Base-by-base conservation (phyloP, 2,329 filamentous ascomycete genomes). In the Beauveria bassiana region DNA sequence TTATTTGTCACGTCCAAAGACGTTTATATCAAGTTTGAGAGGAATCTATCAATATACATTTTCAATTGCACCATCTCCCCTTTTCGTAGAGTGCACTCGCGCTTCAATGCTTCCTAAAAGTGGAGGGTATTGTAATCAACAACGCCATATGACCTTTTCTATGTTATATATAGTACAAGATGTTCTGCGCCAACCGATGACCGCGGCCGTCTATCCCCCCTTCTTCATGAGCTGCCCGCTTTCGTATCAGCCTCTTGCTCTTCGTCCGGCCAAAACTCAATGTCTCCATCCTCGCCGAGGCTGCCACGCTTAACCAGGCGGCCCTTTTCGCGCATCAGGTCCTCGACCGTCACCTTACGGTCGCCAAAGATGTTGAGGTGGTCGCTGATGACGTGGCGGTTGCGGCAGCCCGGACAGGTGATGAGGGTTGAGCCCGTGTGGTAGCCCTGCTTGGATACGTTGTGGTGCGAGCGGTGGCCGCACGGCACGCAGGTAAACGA, bases 401-500 rank as follows among this genome's bases (percentile, higher is more conserved):
- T 93, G 69, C 87, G 86, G 75, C 95, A 99, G 3, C 80, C 79
- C 0, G 95, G 93, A 72, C 95, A 99, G 40, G 88, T 88, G 66
- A 98, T 93, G 62, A 99, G 79, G 5, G 95, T 88, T 1, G 91
- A 93, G 42, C 95, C 95, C 65, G 87, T 81, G 75, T 98, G 93
- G 72, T 99, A 99, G 38, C 91, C 95, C 71, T 98, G 95, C 75
- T 98, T 97, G 34, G 91, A 91, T 68, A 99, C 81, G 56, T 83
- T 83, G 76, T 99, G 96, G 14, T 86, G 82, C n/a, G 91, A 96
- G 62, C 93, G 88, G 42, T 83, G 78, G 51, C 81, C 79, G 77
- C 95, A 99, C 38, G 90, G 91, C 63, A 89, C 87, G 82, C 95
- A 99, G 67, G 95, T 99, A 73, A 99, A 97, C 55, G 87, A 90